Conservation (phyloP, 75 land plant genomes). For the Cupressus sempervirens region DNA sequence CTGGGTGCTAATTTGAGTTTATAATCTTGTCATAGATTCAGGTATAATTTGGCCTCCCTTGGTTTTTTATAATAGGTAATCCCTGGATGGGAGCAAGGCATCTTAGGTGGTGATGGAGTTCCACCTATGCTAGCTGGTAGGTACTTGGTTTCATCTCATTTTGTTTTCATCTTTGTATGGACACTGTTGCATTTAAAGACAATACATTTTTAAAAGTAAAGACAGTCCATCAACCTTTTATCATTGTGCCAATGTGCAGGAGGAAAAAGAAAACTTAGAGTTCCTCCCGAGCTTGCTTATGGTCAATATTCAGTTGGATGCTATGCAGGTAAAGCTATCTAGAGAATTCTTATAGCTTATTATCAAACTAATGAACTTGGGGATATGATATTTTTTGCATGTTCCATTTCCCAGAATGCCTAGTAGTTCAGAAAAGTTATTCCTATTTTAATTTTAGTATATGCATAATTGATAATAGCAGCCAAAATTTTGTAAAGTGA, state of each 20-base stretch:
- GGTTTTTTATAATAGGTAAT: slow-evolving; percentile 45
- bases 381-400: background rate
- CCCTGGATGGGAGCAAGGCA: slow-evolving; percentile 88
- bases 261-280: slow-evolving; percentile 74
- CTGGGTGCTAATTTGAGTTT: background rate
- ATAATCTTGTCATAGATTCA: background rate
- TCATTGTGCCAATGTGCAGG: slow-evolving; percentile 34
- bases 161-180: background rate
- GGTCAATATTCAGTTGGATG: slow-evolving; percentile 91
- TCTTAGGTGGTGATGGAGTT: slow-evolving; percentile 75
- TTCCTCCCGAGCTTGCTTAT: slow-evolving; percentile 79
- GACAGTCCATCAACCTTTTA: background rate
- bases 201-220: background rate
- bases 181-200: background rate
- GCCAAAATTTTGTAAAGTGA: background rate
- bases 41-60: background rate
- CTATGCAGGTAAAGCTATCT: slow-evolving; percentile 48
- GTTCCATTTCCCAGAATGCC: background rate
- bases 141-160: background rate
- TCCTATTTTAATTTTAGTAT: background rate
- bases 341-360: background rate
- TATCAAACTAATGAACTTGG: background rate
- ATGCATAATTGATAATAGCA: background rate
- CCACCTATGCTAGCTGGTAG: slow-evolving; percentile 90
- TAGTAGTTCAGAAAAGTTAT: background rate